phyloP scores from a whole-genome alignment of 176 grass and related monocot species.

The Bromus sterilis region DNA sequence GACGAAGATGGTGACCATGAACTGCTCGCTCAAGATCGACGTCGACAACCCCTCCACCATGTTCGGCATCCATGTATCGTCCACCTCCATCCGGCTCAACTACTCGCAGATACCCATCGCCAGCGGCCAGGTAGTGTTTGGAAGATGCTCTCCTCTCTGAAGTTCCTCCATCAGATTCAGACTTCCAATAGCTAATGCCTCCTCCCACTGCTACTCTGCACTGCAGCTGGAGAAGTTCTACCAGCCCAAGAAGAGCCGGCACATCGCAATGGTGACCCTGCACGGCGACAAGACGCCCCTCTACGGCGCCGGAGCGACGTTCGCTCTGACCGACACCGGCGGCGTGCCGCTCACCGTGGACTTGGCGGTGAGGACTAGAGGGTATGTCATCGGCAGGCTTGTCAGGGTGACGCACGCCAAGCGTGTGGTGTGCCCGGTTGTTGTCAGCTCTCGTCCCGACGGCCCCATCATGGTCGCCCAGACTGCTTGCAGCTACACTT shows the following conservation, averaged over 20 bases:
- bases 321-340: conserved; percentile 30
- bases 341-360: conserved; percentile 53
- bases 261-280: conserved; percentile 25
- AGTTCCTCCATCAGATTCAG: not conserved
- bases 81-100: conserved; percentile 43
- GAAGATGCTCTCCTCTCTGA: not conserved
- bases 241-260: conserved; percentile 63
- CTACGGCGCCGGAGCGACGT: conserved; percentile 67
- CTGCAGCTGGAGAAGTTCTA: conserved; percentile 69
- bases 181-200: not conserved
- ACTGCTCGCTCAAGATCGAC: conserved; percentile 56
- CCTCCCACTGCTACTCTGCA: not conserved
- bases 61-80: conserved; percentile 84
- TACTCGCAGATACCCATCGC: conserved; percentile 68
- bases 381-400: conserved; percentile 73
- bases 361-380: conserved; percentile 38
- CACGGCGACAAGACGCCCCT: conserved; percentile 75
- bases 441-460: conserved; percentile 30
- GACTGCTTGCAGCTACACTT: conserved; percentile 39
- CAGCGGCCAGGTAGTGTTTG: conserved; percentile 46
- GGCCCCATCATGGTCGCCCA: conserved; percentile 46
- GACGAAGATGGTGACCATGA: conserved; percentile 69
- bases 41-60: conserved; percentile 69
- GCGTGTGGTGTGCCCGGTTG: conserved; percentile 42
- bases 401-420: conserved; percentile 64